These are phyloP conservation scores for Fusarium graminum DNA, from an alignment of 2,329 filamentous ascomycete species.

Conservation along the genomic window DNA sequence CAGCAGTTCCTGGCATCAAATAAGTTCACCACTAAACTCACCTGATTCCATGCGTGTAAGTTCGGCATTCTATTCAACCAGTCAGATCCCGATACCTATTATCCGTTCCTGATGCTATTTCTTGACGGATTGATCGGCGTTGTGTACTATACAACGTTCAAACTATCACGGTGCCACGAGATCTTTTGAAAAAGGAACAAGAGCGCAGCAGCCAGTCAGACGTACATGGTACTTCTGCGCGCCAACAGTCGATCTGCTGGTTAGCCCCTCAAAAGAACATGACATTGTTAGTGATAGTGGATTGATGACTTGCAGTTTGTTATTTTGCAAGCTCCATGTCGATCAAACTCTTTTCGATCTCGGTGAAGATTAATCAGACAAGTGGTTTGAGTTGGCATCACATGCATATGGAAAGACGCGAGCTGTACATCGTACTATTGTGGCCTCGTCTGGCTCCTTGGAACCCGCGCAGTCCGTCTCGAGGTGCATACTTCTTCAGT, in stretches of 20 bases:
- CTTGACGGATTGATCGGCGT: conserved; percentile 30
- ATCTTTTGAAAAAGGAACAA: conserved; percentile 27
- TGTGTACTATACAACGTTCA: conserved; percentile 23
- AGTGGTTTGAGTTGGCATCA: conserved; percentile 17
- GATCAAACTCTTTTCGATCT: conserved; percentile 27
- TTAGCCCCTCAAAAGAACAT: conserved; percentile 24
- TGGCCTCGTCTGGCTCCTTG: conserved; percentile 29
- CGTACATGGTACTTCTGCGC: conserved; percentile 16
- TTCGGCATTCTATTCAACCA: conserved; percentile 15
- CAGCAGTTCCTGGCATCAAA: conserved; percentile 11
- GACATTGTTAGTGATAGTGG: conserved; percentile 2
- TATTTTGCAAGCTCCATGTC: conserved; percentile 18
- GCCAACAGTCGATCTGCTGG: conserved; percentile 36
- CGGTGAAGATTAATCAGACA: conserved; percentile 28
- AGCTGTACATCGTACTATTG: conserved; percentile 43
- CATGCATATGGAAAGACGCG: conserved; percentile 32
- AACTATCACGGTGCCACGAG: conserved; percentile 29
- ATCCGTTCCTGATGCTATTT: conserved; percentile 33
- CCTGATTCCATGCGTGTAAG: neutral
- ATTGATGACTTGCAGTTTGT: conserved; percentile 31
- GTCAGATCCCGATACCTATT: neutral
- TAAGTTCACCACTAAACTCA: neutral
- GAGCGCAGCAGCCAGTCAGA: conserved; percentile 41
- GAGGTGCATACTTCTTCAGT: conserved; percentile 27
- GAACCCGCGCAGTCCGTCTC: conserved; percentile 26